Base-by-base conservation (phyloP, 495 filamentous ascomycete genomes). In the Aspergillus steynii region DNA sequence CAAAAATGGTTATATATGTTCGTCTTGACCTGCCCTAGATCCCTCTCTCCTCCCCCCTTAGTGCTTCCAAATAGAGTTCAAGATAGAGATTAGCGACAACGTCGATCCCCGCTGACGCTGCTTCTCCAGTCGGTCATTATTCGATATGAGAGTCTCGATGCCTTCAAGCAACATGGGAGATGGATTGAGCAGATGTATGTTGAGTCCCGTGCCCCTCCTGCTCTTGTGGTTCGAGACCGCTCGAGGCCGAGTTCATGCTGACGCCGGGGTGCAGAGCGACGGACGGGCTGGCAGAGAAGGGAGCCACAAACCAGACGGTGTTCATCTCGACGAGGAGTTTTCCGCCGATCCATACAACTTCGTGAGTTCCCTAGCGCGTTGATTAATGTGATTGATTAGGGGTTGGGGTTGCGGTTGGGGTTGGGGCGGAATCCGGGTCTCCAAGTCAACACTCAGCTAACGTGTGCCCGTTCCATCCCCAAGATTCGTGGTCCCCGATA, bases 281-380 rank as follows among this genome's bases (percentile, higher is more conserved):
- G 5, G 55, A 61, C n/a, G 15, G 47, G 14, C 62, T 61, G 14
- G 45, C 55, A 2, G 51, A 47, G 1, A 61, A 59, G 12, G 59
- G 63, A 1, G 59, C 59, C 12, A 62, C 56, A 3, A 56, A 65
- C 12, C 59, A 61, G 2, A 50, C 59, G 3, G 48, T 58, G 32
- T 67, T 61, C 45, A 59, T 64, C 47, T 59, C 61, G 31, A 67
- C 65, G 25, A 45, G 65, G 12, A 63, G 58, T 37, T 53, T 64
- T 31, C 65, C 61, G 3, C 65, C 65, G 1, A 53, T 59, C 10
- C 65, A 67, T 42, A 51, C 55, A 2, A 64, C 61, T 1, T 61
- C 55, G 65, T 67, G 56, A 25, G 53, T 37, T 42, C 15, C 2
- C 29, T 1, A 4, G 4, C 55, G 31, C 28, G 10, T 20, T 20